Evolutionary conservation across 2,329 filamentous ascomycete species (phyloP), one percentile per base, ranked within the genome.

Genomic region (Periconia macrospinosa): DNA sequence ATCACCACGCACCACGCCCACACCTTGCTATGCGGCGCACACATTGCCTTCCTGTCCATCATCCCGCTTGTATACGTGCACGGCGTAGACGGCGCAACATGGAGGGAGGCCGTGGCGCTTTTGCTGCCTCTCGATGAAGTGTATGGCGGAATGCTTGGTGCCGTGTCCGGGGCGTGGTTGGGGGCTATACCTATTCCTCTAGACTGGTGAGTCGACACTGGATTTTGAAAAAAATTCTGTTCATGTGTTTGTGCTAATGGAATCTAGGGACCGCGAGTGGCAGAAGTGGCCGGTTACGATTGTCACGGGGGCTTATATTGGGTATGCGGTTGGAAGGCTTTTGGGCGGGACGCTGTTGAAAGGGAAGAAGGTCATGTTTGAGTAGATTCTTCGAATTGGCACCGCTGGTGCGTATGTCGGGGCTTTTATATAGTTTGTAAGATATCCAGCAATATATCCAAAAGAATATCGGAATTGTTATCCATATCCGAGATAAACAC

Each of bases 251-350:
- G 23, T 53, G 51, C 57, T 61, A 56, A 65, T 50, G 14, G n/a
- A 17, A 30, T 35, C 3, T 58, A 83, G 81, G 83, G 94, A 99
- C 73, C 86, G 94, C n/a, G 92, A 96, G 64, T 99, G 94, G 94
- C 94, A 99, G 83, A 90, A 88, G 73, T 99, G 93, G 90, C 94
- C 94, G 0, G 88, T 97, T 45, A 99, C 94, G 0, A 89, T 99
- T 54, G 76, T 97, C 5, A 86, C 84, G 1, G 94, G 94, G 2
- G 81, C 89, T 17, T 97, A 96, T 74, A 75, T 85, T 6, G 94
- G 94, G 1, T 92, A 90, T 73, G 80, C 85, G 1, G 60, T 90
- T 13, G 92, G 92, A 1, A 87, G 89, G 69, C 66, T 85, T 51
- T 59, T 86, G 1, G 79, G 79, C 17, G 86, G 87, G 13, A 74